phyloP scores from a whole-genome alignment of 805 yeast species.

The Kluyveromyces starmeri region DNA sequence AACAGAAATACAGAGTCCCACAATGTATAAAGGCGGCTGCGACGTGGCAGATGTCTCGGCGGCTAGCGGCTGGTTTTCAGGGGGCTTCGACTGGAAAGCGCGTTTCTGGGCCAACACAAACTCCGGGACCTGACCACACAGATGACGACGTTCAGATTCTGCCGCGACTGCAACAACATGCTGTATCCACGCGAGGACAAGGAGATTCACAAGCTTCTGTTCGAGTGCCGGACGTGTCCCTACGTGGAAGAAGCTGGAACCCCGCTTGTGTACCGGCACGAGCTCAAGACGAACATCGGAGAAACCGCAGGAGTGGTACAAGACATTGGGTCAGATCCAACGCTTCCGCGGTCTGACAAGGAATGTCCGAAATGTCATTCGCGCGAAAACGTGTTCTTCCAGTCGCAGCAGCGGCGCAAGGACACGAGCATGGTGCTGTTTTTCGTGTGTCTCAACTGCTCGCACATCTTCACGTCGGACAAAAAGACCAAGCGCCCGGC shows the following conservation, averaged over 20 bases:
- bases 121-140: too few species aligned
- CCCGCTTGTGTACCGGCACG: constrained; percentile 85
- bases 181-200: constrained; percentile 94
- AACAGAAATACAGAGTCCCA: too few species aligned
- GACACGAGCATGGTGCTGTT: constrained; percentile 94
- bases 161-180: constrained; percentile 96
- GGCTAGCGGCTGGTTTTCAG: too few species aligned
- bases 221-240: constrained; percentile 90
- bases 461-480: constrained; percentile 47
- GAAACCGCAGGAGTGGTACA: constrained; percentile 97
- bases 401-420: constrained; percentile 87
- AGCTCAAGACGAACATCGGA: constrained; percentile 78
- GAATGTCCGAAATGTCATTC: constrained; percentile 87
- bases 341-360: constrained; percentile 89
- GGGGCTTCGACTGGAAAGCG: too few species aligned
- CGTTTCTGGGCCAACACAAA: too few species aligned
- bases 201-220: constrained; percentile 57
- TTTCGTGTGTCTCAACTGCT: constrained; percentile 85
- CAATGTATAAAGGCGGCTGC: too few species aligned
- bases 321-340: constrained; percentile 95
- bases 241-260: constrained; percentile 87
- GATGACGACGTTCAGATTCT: constrained; percentile 92
- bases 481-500: constrained; percentile 30
- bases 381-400: constrained; percentile 91
- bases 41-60: too few species aligned